These are phyloP conservation scores for Pichia sp. DNA, from an alignment of 1,139 yeast species.

Conservation along the genomic window DNA sequence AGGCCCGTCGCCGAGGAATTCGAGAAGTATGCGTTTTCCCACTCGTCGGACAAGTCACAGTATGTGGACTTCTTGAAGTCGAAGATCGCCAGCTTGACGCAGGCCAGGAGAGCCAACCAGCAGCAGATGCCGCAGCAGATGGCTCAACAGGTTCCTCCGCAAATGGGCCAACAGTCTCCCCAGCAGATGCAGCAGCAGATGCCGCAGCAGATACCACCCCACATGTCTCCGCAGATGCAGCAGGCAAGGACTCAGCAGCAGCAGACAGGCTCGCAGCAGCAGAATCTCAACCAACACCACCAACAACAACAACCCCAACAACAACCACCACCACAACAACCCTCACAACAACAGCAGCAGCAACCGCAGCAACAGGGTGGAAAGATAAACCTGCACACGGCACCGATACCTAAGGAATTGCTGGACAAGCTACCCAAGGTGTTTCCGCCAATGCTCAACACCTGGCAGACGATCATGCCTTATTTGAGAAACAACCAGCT, in stretches of 20 bases:
- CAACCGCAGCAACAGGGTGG: conserved; percentile 24
- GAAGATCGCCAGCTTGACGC: conserved; percentile 30
- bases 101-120: conserved; percentile 21
- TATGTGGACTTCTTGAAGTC: conserved; percentile 30
- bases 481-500: conserved; percentile 53
- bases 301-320: conserved; percentile 14
- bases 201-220: conserved; percentile 8
- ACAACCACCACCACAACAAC: conserved; percentile 20
- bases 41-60: conserved; percentile 29
- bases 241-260: conserved; percentile 9
- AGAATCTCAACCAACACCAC: conserved; percentile 8
- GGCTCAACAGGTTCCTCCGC: conserved; percentile 11
- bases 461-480: conserved; percentile 81
- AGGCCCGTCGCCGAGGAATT: conserved; percentile 33
- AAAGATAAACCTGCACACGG: conserved; percentile 43
- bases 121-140: conserved; percentile 11
- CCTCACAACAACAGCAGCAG: conserved; percentile 14
- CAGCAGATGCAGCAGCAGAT: conserved; percentile 14
- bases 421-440: conserved; percentile 64
- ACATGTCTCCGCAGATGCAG: conserved; percentile 15
- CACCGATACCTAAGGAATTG: conserved; percentile 73
- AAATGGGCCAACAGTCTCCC: conserved; percentile 12
- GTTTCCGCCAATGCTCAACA: conserved; percentile 73
- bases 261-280: conserved; percentile 7
- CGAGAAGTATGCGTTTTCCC: conserved; percentile 31